Base-by-base conservation (phyloP, 805 yeast genomes). In the Yarrowia yakushimensis region DNA sequence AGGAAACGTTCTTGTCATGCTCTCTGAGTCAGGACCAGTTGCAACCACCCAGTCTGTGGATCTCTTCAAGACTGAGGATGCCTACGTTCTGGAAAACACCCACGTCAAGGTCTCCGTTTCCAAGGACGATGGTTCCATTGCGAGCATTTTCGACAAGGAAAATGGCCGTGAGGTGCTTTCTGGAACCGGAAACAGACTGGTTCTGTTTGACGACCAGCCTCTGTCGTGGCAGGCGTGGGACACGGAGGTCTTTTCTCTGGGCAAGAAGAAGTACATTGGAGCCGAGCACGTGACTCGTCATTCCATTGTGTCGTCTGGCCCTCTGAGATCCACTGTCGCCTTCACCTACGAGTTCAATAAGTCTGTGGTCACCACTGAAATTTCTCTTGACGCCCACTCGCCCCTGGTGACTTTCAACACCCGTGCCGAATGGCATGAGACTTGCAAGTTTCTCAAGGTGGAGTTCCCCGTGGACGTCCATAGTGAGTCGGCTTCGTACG, bases 181-280 rank as follows among this genome's bases (percentile, higher is more conserved):
- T 64, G 74, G 80, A 1, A 76, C 79, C 23, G 97, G 92, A 17
- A 90, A 91, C 69, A 96, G 88, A 72, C 85, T 84, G 66, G 84
- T 90, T 1, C 71, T 94, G 63, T 88, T 88, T 69, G 92, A 92
- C 67, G 99, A 94, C 72, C 88, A 90, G 66, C 99, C 99, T 10
- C 78, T 90, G 69, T 86, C 81, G 63, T 93, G 85, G 85, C 97
- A 90, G 46, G 98, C 98, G 1, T 93, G 99, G 99, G 99, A 93
- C 72, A 93, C 98, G 0, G 99, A 93, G 72, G 79, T 91, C 64
- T 94, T 83, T 71, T 88, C 97, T 0, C 81, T 90, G 63, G 90
- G 87, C 68, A 90, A 87, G 70, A 84, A 81, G 70, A 77, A 77
- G 62, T 83, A 84, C 66, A 72, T 86, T 27, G 68, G 69, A 31